phyloP scores from a whole-genome alignment of 2,329 filamentous ascomycete genomes.

The Trichoderma guizhouense region DNA sequence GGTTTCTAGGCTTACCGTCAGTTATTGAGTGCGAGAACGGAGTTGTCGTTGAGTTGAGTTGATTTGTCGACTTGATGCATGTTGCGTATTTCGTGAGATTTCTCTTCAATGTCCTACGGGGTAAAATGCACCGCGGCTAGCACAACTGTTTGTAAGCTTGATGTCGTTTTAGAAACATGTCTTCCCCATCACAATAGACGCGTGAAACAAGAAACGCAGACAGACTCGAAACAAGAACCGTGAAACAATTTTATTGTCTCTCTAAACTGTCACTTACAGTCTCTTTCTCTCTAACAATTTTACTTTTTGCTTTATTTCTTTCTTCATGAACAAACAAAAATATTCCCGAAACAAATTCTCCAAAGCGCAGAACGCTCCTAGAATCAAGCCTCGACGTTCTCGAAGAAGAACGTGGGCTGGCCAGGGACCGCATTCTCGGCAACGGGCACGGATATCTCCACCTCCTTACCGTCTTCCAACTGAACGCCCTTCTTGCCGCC shows the following conservation, averaged over 20 bases:
- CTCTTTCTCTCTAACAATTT: neutral
- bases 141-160: neutral
- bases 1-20: neutral
- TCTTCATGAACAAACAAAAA: neutral
- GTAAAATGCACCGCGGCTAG: neutral
- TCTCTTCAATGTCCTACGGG: neutral
- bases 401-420: slow-evolving; percentile 76
- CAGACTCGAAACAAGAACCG: neutral
- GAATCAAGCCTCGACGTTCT: slow-evolving; percentile 62
- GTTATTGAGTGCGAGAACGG: neutral
- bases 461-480: slow-evolving; percentile 51
- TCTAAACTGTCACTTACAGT: neutral
- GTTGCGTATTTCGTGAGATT: neutral
- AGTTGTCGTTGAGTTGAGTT: neutral
- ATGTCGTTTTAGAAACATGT: neutral
- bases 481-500: slow-evolving; percentile 62
- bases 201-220: neutral
- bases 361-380: neutral
- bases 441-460: slow-evolving; percentile 52
- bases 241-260: slow-evolving; percentile 5
- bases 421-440: slow-evolving; percentile 80
- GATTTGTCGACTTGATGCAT: neutral
- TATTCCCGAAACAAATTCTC: neutral
- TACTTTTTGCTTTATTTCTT: neutral
- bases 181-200: neutral